Evolutionary conservation across 371 early-diverging fungal genomes (phyloP), one percentile per base, ranked within the genome.

Genomic region (Thermomucor indicae-seudaticae): DNA sequence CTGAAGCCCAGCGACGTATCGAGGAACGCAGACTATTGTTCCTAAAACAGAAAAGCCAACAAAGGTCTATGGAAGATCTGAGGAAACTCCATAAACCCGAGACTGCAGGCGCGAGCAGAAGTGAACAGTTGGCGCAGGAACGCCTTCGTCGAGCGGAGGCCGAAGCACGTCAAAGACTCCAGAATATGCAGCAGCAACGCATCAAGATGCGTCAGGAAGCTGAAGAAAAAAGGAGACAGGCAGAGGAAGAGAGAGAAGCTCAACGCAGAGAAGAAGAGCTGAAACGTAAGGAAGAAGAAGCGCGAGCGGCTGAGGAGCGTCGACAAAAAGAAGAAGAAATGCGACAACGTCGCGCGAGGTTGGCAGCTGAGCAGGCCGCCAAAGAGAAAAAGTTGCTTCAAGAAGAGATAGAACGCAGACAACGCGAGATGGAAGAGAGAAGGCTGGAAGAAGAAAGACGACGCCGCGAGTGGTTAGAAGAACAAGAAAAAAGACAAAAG

Each of bases 301-400:
- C 31, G 31, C 30, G 49, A 24, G 47, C 35, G 50, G 31, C 41
- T 20, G 17, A 40, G 43, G 6, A 42, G 38, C 32, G 43, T 4
- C 55, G 63, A 32, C 32, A 53, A 24, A 46, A 55, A 10, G 45
- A 59, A 43, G 59, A 58, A 16, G 69, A 75, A 43, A 25, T 31
- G 24, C 55, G 67, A 14, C 68, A 67, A 43, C 60, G 40, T 17
- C 60, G 57, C 22, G 62, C 64, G 14, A 46, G 67, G 8, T 17
- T 57, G 11, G 75, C 71, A 30, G 69, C 71, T 22, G 66, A 75
- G 38, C 59, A 68, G 25, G 75, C 75, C 7, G 75, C 71, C 10
- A 52, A 44, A 27, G 75, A 75, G 57, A 68, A 66, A 41, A 51
- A 64, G 12, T 28, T 64, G 4, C 53, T 58, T 1, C 57, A 61